Evolutionary conservation across 2,329 filamentous ascomycete genomes (phyloP), one percentile per base, ranked within the genome.

Genomic region (Colletotrichum sansevieriae): DNA sequence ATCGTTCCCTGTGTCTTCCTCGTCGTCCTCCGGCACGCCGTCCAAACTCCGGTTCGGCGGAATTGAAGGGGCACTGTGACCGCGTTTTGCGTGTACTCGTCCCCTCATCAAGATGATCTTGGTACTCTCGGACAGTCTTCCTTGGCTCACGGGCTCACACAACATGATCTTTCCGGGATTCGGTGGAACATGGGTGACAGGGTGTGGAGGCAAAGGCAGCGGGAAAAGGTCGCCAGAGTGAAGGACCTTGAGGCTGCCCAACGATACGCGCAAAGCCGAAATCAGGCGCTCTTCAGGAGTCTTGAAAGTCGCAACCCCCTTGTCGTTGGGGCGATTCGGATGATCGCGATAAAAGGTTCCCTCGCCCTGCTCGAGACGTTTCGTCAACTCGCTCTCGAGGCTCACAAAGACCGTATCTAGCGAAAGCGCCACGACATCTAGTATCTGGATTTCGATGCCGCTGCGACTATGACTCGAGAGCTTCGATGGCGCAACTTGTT

Each of bases 101-200:
- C 89, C 87, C 29, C 87, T 87, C 55, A 92, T 90, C 22, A 98
- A 84, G 25, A 99, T 90, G 65, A 99, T 93, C 74, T 92, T 94
- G 15, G 95, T 99, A 12, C 83, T 87, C 0, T 93, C 86, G 9
- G 90, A 86, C 54, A 99, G 78, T 5, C 96, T 79, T 9, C 96
- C 96, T 79, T 99, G 96, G 6, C 93, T 90, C 15, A 98, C 94
- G 9, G 96, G 96, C 78, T 99, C 96, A 77, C 95, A 98, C n/a
- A 97, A 89, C 55, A 93, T 90, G 70, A 98, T 92, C 80, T 92
- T 94, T 47, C 93, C 96, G 0, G 95, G 94, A 47, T 93, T 93
- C 13, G 94, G 88, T 25, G 93, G 90, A 18, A 92, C 88, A 79
- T 97, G 94, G 9, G 94, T 97, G 71, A 97, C 91, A 12, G 94